Evolutionary conservation across 176 grass and related monocot species (phyloP).

Genomic region (Zea mays): DNA sequence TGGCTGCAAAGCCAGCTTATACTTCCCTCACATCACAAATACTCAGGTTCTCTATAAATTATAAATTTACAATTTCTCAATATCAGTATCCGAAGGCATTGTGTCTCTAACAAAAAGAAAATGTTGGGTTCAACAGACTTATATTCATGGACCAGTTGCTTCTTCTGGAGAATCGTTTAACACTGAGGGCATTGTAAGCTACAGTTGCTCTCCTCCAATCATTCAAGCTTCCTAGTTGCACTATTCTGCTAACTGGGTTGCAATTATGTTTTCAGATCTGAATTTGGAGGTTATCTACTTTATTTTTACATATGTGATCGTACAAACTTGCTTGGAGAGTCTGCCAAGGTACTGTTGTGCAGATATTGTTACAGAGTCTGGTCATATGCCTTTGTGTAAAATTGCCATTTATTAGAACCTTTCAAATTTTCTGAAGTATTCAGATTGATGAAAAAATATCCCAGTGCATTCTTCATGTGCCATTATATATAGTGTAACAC

Average conservation of each 20-base stretch:
- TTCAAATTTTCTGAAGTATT: slow-evolving; percentile 14
- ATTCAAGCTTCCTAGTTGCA: slow-evolving; percentile 7
- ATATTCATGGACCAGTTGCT: slow-evolving; percentile 71
- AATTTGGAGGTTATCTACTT: slow-evolving; percentile 79
- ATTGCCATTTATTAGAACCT: slow-evolving; percentile 17
- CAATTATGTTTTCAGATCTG: slow-evolving; percentile 64
- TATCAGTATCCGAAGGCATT: slow-evolving; percentile 24
- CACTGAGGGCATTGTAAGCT: slow-evolving; percentile 81
- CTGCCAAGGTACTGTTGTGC: slow-evolving; percentile 69
- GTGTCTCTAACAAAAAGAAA: slow-evolving; percentile 25
- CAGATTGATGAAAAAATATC: slow-evolving; percentile 22
- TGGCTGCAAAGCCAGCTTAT: slow-evolving; percentile 56
- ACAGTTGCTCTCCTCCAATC: slow-evolving; percentile 21
- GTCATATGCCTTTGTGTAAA: slow-evolving; percentile 7
- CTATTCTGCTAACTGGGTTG: slow-evolving; percentile 44
- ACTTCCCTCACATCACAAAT: slow-evolving; percentile 64
- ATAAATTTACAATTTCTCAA: slow-evolving; percentile 24
- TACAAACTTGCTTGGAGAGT: slow-evolving; percentile 84
- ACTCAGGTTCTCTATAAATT: slow-evolving; percentile 53
- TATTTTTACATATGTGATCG: slow-evolving; percentile 96
- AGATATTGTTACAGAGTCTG: slow-evolving; percentile 10
- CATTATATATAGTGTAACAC: slow-evolving; percentile 12
- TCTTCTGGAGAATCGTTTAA: slow-evolving; percentile 79
- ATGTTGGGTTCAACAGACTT: slow-evolving; percentile 57
- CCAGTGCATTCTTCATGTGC: not conserved